A percentile compares a stretch with the other conserved stretches of the same genome.
phyloP scores from a whole-genome alignment of 73 alveolate genomes.

The Stentor coeruleus region DNA sequence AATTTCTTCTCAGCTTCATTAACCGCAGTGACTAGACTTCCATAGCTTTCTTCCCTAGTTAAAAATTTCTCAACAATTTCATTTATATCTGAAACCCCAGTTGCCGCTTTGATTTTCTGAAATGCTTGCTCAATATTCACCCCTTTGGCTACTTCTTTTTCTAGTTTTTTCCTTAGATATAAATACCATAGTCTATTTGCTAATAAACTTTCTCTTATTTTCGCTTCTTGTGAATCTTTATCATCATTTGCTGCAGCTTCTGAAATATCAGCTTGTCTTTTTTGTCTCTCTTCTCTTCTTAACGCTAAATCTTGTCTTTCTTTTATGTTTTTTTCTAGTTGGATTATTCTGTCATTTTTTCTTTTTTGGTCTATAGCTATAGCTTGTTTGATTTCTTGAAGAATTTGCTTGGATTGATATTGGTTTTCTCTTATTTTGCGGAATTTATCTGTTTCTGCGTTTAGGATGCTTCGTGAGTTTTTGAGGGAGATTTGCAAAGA shows the following conservation, averaged over 20 bases:
- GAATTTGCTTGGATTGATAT: constrained; percentile 46
- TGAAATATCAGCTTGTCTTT: constrained; percentile 49
- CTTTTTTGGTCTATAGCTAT: constrained; percentile 43
- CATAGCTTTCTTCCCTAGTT: constrained; percentile 58
- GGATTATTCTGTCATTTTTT: constrained; percentile 40
- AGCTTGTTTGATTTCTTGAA: constrained; percentile 39
- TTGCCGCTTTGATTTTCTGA: constrained; percentile 52
- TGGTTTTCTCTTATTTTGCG: constrained; percentile 43
- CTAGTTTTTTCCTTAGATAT: constrained; percentile 60
- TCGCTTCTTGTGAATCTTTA: constrained; percentile 55
- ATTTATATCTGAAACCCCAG: constrained; percentile 48
- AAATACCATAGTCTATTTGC: constrained; percentile 49
- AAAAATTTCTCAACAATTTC: constrained; percentile 61
- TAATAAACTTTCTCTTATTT: constrained; percentile 45
- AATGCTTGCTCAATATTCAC: constrained; percentile 56
- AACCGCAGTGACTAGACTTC: constrained; percentile 47
- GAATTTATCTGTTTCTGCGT: constrained; percentile 29
- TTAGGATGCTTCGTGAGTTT: constrained; percentile 32
- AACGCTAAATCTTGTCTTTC: constrained; percentile 45
- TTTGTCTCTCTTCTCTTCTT: constrained; percentile 51
- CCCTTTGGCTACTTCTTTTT: constrained; percentile 54
- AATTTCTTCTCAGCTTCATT: constrained; percentile 52
- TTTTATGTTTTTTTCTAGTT: constrained; percentile 37
- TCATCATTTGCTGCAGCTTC: constrained; percentile 69
- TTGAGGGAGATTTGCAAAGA: constrained; percentile 46